Percentiles rank a stretch among this genome's conserved stretches.
Conservation (phyloP, 768 basidiomycete genomes). For the Serendipita indica region DNA sequence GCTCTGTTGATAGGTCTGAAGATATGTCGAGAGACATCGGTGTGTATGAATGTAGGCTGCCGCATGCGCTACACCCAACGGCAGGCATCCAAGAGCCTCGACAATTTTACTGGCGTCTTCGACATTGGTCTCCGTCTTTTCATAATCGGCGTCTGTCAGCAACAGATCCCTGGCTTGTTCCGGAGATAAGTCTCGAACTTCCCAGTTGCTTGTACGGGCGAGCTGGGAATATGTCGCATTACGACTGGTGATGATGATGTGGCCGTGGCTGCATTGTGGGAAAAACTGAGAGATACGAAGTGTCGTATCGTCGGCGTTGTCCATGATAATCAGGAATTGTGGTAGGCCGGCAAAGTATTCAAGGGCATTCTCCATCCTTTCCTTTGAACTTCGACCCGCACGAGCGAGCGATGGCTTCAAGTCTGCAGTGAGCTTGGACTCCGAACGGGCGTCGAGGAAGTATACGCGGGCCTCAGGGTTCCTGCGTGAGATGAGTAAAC, state of each 20-base stretch:
- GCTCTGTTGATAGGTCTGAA: neutral
- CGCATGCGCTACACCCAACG: neutral
- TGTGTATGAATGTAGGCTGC: neutral
- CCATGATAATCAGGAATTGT: constrained; percentile 1
- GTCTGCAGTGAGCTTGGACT: neutral
- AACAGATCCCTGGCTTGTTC: neutral
- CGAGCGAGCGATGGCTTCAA: too few relatives aligned
- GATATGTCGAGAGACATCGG: neutral
- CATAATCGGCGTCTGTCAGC: neutral
- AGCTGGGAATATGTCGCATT: neutral
- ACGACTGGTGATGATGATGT: neutral
- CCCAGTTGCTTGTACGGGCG: neutral
- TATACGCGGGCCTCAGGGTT: neutral
- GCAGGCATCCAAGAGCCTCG: neutral
- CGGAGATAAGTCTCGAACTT: neutral
- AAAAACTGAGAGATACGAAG: neutral
- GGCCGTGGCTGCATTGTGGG: neutral
- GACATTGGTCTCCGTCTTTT: neutral
- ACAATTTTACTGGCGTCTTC: neutral
- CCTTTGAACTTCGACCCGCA: too few relatives aligned
- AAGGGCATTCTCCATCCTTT: too few relatives aligned
- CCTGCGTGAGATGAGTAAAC: neutral
- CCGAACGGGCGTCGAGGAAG: neutral
- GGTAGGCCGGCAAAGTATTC: too few relatives aligned
- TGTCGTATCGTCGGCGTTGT: neutral